Evolutionary conservation across 2,329 filamentous ascomycete genomes (phyloP), one percentile per base, ranked within the genome.

Genomic region (Penicillium sp.): DNA sequence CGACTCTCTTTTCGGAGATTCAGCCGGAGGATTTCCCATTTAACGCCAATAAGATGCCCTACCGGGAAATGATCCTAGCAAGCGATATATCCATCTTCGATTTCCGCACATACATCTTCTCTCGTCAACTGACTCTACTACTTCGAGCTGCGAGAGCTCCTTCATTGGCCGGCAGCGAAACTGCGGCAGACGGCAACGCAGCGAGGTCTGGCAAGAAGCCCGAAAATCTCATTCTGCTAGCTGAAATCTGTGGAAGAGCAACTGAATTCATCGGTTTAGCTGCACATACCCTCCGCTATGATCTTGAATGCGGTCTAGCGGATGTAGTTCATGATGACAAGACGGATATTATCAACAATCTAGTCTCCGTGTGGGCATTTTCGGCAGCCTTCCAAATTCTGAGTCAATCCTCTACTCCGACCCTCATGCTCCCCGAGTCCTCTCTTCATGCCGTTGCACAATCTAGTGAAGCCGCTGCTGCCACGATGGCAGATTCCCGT

Each of bases 61-160:
- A 97, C 64, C 82, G 91, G 45, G 88, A 94, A 50, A 81, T 95
- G 61, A 98, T 98, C 43, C 75, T 98, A 34, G 85, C 87, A 13
- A 98, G 94, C 71, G 87, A 95, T 57, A 94, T 98, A 32, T 98
- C 93, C 0, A 77, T 95, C 3, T 96, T 97, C 64, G 93, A 98
- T 67, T 97, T 98, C 66, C 79, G 88, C 43, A 88, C 86, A 59
- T 98, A 98, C 66, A 83, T 98, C 12, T 98, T 97, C 67, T 83
- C 88, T 3, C 81, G 93, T 22, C 91, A 98, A 61, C 81, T 95
- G 54, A 80, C 85, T 3, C 72, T 98, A 1, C 76, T 97, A 1
- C 75, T 95, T 12, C 81, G 90, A 4, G 77, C 95, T 1, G 89
- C 87, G n/a, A 93, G 91, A 62, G 69, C 70, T 13, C 63, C 64